Conservation (phyloP, 139 green algal species). For the Tetradesmus obliquus region DNA sequence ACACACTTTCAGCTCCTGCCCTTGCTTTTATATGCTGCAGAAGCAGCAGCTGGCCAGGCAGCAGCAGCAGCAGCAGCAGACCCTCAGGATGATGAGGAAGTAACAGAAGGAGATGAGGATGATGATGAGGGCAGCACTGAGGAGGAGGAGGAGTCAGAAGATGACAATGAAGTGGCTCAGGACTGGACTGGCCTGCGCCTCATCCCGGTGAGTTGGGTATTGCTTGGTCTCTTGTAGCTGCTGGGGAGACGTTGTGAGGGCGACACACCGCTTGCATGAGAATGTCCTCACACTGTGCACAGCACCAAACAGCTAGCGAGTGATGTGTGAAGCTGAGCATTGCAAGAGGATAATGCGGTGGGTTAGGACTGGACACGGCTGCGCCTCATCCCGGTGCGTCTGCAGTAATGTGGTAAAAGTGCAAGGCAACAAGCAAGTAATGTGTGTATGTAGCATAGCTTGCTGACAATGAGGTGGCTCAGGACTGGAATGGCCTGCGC, state of each 20-base stretch:
- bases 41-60: background rate
- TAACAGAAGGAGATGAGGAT: slow-evolving; percentile 27
- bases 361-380: background rate
- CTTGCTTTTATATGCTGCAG: background rate
- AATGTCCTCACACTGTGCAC: too few species aligned
- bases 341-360: too few species aligned
- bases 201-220: slow-evolving; percentile 48
- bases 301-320: too few species aligned
- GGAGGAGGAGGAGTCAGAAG: slow-evolving; percentile 2
- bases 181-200: slow-evolving; percentile 54
- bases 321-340: too few species aligned
- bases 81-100: too few species aligned
- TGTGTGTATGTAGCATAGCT: background rate
- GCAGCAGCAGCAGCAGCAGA: slow-evolving; percentile 20
- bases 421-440: background rate
- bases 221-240: background rate
- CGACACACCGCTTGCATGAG: too few species aligned
- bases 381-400: background rate
- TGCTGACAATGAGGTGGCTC: slow-evolving; percentile 22
- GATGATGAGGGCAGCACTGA: background rate
- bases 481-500: slow-evolving; percentile 55
- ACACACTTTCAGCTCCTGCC: background rate
- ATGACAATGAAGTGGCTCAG: slow-evolving; percentile 38
- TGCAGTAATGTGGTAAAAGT: background rate
- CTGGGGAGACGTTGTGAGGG: too few species aligned